Base-by-base conservation (phyloP, 1,284 basidiomycete species). In the Puccinia novopanici region DNA sequence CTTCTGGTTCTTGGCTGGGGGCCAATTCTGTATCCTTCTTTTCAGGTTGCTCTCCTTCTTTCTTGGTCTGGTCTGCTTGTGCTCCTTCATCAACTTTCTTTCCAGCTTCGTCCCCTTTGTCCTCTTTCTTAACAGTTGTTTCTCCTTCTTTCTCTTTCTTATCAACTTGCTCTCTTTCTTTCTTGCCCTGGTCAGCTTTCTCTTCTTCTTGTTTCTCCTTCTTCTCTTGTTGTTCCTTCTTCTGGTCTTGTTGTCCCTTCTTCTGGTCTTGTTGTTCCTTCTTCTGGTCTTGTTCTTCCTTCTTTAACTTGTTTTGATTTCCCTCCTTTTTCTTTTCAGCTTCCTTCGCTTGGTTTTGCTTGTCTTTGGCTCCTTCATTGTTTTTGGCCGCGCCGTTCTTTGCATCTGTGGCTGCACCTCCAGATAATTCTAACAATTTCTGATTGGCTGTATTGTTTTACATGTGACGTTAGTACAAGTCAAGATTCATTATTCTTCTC, bases 391-490 rank as follows among this genome's bases (percentile, higher is more conserved):
- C 37, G 37, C 40, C 4, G 22, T 50, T 65, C 42, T 55, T 52
- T 76, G 9, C 24, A 54, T 76, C 48, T 70, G 61, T 34, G 40
- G 61, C 61, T 17, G 61, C 19, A 30, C 67, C 67, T 50, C 45
- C 67, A 17, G 67, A 48, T 27, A 70, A 50, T 70, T 70, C 67
- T 15, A 70, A 22, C 27, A 70, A 50, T 52, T 50, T 70, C 24
- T 48, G 22, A 70, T 70, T 70, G 45, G 67, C 67, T 70, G 37
- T 17, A 40, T 22, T 15, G 37, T 17, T 22, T 30, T 50, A 5
- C 50, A 10, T 70, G 0, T 37, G 9, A 34, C 19, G 27, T 12
- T 19, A 68, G n/a, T 19, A 9, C 22, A 4, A n/a, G n/a, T n/a
- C n/a, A 22, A 40, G 13, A 13, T 54, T 54, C 52, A 3, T n/a